Conservation (phyloP, 192 early-diverging fungal genomes). For the Entomortierella lignicola region DNA sequence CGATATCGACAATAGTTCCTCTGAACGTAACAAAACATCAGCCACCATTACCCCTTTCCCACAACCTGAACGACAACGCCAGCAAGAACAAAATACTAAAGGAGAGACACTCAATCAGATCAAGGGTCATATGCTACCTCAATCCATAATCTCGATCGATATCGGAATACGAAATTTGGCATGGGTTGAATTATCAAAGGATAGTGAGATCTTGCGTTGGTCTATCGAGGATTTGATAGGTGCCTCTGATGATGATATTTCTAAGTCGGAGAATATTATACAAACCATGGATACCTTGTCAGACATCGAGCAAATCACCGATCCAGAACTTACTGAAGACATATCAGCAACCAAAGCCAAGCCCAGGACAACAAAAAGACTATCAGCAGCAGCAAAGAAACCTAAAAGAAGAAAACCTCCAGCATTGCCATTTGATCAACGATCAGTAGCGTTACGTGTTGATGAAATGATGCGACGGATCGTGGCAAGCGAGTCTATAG, state of each 20-base stretch:
- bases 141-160: conserved; percentile 60
- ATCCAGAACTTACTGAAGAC: too few relatives aligned
- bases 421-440: conserved; percentile 11
- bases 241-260: not conserved
- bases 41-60: too few relatives aligned
- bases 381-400: not conserved
- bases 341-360: too few relatives aligned
- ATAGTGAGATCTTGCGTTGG: conserved; percentile 55
- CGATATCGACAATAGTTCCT: not conserved
- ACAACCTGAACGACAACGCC: too few relatives aligned
- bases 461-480: conserved; percentile 27
- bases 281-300: too few relatives aligned
- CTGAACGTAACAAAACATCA: too few relatives aligned
- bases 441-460: conserved; percentile 9
- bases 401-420: not conserved
- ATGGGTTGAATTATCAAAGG: conserved; percentile 53
- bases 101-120: conserved; percentile 1
- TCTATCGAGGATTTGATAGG: conserved; percentile 48
- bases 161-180: conserved; percentile 65
- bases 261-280: too few relatives aligned
- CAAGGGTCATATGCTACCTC: conserved; percentile 15
- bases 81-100: not conserved
- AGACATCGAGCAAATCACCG: too few relatives aligned
- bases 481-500: not conserved
- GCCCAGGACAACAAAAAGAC: not conserved